phyloP scores from a whole-genome alignment of 441 rosid species.

The Erodium moschatum region DNA sequence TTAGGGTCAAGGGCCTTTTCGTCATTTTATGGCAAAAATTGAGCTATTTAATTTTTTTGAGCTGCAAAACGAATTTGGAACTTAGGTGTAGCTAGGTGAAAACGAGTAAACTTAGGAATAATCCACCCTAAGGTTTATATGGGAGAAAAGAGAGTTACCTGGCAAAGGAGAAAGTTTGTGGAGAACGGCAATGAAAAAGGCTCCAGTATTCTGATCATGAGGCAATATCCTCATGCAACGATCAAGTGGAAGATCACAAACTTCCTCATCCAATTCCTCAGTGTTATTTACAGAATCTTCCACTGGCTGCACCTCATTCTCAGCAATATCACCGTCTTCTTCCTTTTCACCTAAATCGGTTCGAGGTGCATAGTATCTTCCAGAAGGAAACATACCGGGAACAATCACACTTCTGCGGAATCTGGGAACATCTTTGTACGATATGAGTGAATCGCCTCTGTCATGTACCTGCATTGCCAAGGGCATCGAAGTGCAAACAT shows the following conservation, averaged over 20 bases:
- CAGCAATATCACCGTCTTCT: conserved; percentile 33
- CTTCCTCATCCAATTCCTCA: conserved; percentile 44
- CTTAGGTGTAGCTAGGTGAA: no score
- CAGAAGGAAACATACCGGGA: conserved; percentile 87
- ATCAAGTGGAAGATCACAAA: conserved; percentile 69
- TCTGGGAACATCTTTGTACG: conserved; percentile 53
- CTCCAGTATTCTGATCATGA: conserved; percentile 96
- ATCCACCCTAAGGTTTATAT: background rate
- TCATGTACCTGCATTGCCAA: conserved; percentile 51
- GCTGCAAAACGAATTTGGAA: no score
- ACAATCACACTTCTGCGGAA: conserved; percentile 44
- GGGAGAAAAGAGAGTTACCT: conserved; percentile 30
- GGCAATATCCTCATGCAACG: conserved; percentile 87
- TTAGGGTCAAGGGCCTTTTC: no score
- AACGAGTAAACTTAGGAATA: no score
- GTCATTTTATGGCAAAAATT: no score
- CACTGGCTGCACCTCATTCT: conserved; percentile 27
- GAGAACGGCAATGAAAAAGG: conserved; percentile 84
- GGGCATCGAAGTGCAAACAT: conserved; percentile 18
- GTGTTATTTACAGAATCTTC: conserved; percentile 25
- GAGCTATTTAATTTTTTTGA: no score
- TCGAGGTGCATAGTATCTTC: conserved; percentile 32
- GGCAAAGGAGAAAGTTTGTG: conserved; percentile 65
- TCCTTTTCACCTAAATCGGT: conserved; percentile 20
- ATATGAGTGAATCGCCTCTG: conserved; percentile 59